Evolutionary conservation across 192 early-diverging fungal genomes (phyloP).

Genomic region (Linnemannia hyalina): DNA sequence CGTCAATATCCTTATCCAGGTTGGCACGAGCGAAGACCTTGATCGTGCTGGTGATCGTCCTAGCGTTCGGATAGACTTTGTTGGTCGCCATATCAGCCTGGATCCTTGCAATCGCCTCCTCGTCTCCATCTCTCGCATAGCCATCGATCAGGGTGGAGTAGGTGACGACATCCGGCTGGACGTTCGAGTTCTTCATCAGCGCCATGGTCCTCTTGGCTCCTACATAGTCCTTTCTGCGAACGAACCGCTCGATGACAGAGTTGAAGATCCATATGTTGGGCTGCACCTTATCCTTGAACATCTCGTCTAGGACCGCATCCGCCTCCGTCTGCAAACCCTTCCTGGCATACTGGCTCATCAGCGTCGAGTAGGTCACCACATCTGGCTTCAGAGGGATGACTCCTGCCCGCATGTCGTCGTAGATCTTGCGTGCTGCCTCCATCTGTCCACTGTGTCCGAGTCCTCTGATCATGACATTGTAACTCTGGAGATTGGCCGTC

Average conservation of each 20-base stretch:
- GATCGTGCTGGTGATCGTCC: constrained; percentile 46
- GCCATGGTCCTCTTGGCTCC: constrained; percentile 26
- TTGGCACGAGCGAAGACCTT: constrained; percentile 40
- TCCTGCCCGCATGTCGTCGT: constrained; percentile 30
- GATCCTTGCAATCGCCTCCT: constrained; percentile 43
- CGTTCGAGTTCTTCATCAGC: constrained; percentile 18
- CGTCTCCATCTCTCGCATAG: constrained; percentile 37
- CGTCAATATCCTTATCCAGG: constrained; percentile 31
- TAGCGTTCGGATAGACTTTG: constrained; percentile 36
- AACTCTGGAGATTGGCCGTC: constrained; percentile 14
- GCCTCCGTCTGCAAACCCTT: constrained; percentile 22
- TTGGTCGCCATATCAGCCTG: constrained; percentile 44
- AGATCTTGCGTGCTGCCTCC: constrained; percentile 23
- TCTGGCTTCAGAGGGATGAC: constrained; percentile 10
- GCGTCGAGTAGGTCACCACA: constrained; percentile 41
- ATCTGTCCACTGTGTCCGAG: constrained; percentile 1
- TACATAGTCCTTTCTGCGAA: constrained; percentile 25
- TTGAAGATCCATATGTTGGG: constrained; percentile 54
- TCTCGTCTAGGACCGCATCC: constrained; percentile 33
- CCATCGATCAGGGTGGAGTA: constrained; percentile 52
- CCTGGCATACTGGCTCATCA: constrained; percentile 34
- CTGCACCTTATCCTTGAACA: constrained; percentile 37
- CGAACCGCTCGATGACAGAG: constrained; percentile 33
- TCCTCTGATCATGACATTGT: constrained; percentile 51
- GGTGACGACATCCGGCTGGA: constrained; percentile 46